Base-by-base conservation (phyloP, 2,329 filamentous ascomycete genomes). In the Alternaria angustiovoidea region DNA sequence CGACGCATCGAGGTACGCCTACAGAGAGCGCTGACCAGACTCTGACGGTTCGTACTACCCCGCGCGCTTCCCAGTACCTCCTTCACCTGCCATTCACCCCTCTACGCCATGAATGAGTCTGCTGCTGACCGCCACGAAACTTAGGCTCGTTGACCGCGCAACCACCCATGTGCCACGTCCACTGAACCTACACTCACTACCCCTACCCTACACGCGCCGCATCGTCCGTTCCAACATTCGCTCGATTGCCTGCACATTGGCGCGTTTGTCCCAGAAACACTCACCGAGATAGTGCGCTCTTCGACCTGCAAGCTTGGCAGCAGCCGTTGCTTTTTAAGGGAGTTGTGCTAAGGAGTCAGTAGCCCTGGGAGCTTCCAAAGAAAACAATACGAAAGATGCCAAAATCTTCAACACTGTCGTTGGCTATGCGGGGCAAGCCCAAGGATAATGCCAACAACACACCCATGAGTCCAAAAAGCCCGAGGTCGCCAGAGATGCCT, bases 301-400 rank as follows among this genome's bases (percentile, higher is more conserved):
- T 34, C 46, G 16, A 28, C 36, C 30, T 51, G 47, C 53, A 30
- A 7, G 39, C 41, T 49, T 38, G 57, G 54, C 47, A 54, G 11
- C 41, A 51, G 28, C 24, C 46, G 32, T 57, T 47, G 46, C 47
- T 52, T 41, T 46, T 48, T 39, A 34, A 51, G 11, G 46, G 47
- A 59, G 38, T 47, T 48, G 60, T 63, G 66, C 72, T 75, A 69
- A 76, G 61, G 63, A 44, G 54, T 62, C 53, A 54, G 44, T 66
- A 75, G 71, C 51, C 70, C 41, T 61, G 68, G 65, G 54, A 63
- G n/a, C 57, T 61, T 48, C 69, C 68, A 43, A 69, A 62, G 53
- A 78, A 70, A 61, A 66, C 69, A 54, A 56, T 75, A 22, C 68
- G 73, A 57, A 79, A 75, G 64, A 79, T 79, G 77, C 77, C 76